Evolutionary conservation across 371 early-diverging fungal genomes (phyloP).

Genomic region (Cokeromyces recurvatus): DNA sequence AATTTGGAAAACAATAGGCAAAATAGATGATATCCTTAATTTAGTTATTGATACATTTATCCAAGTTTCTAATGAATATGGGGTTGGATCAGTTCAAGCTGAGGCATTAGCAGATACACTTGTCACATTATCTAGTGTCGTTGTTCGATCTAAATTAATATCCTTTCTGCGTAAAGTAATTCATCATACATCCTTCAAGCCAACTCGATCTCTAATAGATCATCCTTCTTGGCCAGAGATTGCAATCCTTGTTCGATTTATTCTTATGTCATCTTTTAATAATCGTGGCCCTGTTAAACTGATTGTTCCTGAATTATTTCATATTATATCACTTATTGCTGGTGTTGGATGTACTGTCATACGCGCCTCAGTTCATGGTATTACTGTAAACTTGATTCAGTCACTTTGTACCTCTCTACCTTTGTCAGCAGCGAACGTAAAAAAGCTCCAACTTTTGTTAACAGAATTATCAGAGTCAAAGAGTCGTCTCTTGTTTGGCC

Average conservation of each 20-base stretch:
- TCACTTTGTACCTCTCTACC: slow-evolving; percentile 69
- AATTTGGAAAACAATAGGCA: slow-evolving; percentile 76
- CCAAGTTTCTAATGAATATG: slow-evolving; percentile 69
- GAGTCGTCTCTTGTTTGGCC: slow-evolving; percentile 73
- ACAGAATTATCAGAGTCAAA: slow-evolving; percentile 67
- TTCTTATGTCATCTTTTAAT: slow-evolving; percentile 83
- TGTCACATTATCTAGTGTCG: slow-evolving; percentile 72
- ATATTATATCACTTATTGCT: slow-evolving; percentile 71
- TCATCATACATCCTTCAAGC: slow-evolving; percentile 61
- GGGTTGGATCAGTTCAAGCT: slow-evolving; percentile 70
- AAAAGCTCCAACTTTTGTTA: slow-evolving; percentile 50
- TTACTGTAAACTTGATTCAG: slow-evolving; percentile 85
- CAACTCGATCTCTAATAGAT: slow-evolving; percentile 63
- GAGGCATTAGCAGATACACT: slow-evolving; percentile 81
- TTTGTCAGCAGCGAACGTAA: slow-evolving; percentile 46
- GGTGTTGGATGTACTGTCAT: slow-evolving; percentile 79
- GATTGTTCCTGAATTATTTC: slow-evolving; percentile 79
- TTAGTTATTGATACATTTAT: slow-evolving; percentile 74
- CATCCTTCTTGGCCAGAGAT: slow-evolving; percentile 85
- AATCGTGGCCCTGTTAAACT: slow-evolving; percentile 60
- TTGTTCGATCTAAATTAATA: slow-evolving; percentile 73
- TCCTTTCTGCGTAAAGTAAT: slow-evolving; percentile 64
- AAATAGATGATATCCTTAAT: slow-evolving; percentile 72
- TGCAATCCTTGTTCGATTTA: slow-evolving; percentile 77
- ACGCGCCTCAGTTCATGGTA: slow-evolving; percentile 80